Evolutionary conservation across 148 eudicot species (phyloP).

Genomic region (Amaranthus palmeri): DNA sequence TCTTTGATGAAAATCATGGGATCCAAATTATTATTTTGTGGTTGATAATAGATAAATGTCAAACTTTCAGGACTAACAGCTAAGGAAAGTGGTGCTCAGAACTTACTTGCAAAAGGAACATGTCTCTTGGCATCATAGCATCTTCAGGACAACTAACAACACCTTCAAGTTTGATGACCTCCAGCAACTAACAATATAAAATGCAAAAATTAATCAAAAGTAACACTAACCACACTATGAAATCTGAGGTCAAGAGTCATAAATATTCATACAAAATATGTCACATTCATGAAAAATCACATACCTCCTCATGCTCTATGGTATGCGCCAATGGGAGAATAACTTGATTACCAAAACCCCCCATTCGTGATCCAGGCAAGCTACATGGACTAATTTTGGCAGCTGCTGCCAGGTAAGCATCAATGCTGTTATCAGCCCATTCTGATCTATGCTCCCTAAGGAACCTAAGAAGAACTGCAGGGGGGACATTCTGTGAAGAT

Average conservation of each 20-base stretch:
- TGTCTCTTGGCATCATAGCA: conserved; percentile 72
- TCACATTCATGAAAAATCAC: neutral
- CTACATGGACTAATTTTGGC: conserved; percentile 83
- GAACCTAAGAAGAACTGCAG: conserved; percentile 86
- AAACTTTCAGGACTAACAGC: neutral
- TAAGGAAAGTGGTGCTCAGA: neutral
- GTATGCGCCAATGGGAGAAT: conserved; percentile 93
- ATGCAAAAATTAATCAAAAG: neutral
- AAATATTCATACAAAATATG: neutral
- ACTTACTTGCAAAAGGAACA: conserved; percentile 81
- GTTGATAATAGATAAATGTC: neutral
- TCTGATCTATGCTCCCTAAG: conserved; percentile 94
- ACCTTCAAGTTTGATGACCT: conserved; percentile 86
- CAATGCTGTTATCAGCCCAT: conserved; percentile 93
- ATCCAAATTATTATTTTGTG: neutral
- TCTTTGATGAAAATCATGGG: neutral
- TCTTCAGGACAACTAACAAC: conserved; percentile 64
- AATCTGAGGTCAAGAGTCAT: neutral
- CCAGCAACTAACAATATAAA: conserved; percentile 51
- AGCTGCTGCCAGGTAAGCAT: conserved; percentile 87
- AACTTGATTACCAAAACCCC: conserved; percentile 79
- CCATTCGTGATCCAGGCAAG: conserved; percentile 67
- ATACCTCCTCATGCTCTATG: conserved; percentile 91
- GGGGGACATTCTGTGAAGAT: conserved; percentile 82
- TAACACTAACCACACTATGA: neutral